Conservation (phyloP, 2,329 filamentous ascomycete genomes). For the Cercospora berteroae region DNA sequence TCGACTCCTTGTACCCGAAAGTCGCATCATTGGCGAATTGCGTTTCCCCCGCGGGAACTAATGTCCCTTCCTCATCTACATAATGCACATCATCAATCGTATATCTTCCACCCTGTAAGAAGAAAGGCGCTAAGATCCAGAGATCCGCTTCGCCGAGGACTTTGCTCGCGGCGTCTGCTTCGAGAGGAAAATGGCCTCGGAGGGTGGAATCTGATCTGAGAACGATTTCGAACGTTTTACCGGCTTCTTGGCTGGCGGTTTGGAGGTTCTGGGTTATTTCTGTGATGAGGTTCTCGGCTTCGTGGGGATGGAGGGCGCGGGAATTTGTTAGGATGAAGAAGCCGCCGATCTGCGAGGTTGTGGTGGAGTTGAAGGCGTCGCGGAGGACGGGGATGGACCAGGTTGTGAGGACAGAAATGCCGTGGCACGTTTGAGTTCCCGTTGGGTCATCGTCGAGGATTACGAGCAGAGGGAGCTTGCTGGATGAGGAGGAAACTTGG, state of each 20-base stretch:
- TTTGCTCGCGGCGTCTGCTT: slow-evolving; percentile 53
- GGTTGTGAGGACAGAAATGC: slow-evolving; percentile 55
- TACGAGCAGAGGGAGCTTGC: slow-evolving; percentile 12
- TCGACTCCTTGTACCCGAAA: slow-evolving; percentile 57
- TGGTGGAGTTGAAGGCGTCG: slow-evolving; percentile 43
- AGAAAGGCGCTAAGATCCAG: slow-evolving; percentile 59
- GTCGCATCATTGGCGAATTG: slow-evolving; percentile 59
- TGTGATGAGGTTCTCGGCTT: slow-evolving; percentile 50
- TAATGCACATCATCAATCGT: slow-evolving; percentile 60
- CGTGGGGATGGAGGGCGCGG: slow-evolving; percentile 52
- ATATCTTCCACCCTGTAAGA: slow-evolving; percentile 57
- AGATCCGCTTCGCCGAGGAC: slow-evolving; percentile 53
- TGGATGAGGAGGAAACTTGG: slow-evolving; percentile 4
- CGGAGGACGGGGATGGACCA: slow-evolving; percentile 51
- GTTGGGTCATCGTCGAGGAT: slow-evolving; percentile 38
- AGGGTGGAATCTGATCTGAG: slow-evolving; percentile 58
- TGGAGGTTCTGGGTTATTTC: slow-evolving; percentile 54
- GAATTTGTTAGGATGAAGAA: slow-evolving; percentile 64
- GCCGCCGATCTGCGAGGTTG: slow-evolving; percentile 37
- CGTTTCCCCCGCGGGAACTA: slow-evolving; percentile 54
- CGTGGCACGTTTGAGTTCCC: slow-evolving; percentile 62
- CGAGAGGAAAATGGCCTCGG: slow-evolving; percentile 57
- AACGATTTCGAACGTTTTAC: slow-evolving; percentile 53
- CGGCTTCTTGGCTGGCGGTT: slow-evolving; percentile 43
- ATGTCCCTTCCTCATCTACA: slow-evolving; percentile 51